Conservation (phyloP, 768 basidiomycete genomes). For the Podaxis rugospora region DNA sequence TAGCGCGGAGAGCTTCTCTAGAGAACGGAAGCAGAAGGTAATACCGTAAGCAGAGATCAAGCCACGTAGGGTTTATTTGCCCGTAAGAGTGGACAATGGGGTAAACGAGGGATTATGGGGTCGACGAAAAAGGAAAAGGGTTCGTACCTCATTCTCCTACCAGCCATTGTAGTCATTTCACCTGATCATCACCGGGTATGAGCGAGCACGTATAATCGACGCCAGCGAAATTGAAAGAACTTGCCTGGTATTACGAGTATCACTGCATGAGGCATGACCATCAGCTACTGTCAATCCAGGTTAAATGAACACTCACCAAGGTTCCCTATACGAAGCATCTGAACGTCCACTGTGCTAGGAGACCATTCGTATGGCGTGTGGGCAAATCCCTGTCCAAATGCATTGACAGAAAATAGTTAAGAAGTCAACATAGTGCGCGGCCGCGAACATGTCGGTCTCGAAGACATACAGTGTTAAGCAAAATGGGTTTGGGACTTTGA, state of each 20-base stretch:
- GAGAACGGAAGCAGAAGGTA: slow-evolving; percentile 2
- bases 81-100: background rate
- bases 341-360: slow-evolving; percentile 67
- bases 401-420: slow-evolving; percentile 12
- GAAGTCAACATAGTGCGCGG: slow-evolving; percentile 11
- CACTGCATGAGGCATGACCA: slow-evolving; percentile 28
- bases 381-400: slow-evolving; percentile 50
- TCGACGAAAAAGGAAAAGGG: slow-evolving; percentile 7
- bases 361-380: slow-evolving; percentile 71
- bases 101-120: background rate
- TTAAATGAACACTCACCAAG: slow-evolving; percentile 36
- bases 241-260: slow-evolving; percentile 68
- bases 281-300: slow-evolving; percentile 1
- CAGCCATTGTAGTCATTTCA: slow-evolving; percentile 81
- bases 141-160: slow-evolving; percentile 63
- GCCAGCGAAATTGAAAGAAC: slow-evolving; percentile 11
- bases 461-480: slow-evolving; percentile 61
- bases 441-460: background rate
- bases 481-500: slow-evolving; percentile 74
- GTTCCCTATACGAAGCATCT: slow-evolving; percentile 74
- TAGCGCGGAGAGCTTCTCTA: slow-evolving; percentile 64
- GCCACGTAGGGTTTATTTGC: background rate
- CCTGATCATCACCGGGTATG: slow-evolving; percentile 25
- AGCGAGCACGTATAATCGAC: background rate
- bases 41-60: slow-evolving; percentile 17